phyloP scores from a whole-genome alignment of 768 basidiomycete species.

The Cyathus striatus region DNA sequence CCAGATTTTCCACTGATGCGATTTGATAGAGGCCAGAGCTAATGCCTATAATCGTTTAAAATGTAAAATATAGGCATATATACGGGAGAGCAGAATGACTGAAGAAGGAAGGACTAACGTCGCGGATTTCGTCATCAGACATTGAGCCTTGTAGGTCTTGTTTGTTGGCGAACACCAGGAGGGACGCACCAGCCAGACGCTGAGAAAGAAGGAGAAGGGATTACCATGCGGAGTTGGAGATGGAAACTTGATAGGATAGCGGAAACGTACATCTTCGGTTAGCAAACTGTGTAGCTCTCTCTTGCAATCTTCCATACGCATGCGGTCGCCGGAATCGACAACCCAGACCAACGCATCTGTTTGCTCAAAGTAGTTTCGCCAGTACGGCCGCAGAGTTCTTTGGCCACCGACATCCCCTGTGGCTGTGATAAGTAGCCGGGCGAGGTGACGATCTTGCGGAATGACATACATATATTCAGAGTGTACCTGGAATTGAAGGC shows the following conservation, averaged over 20 bases:
- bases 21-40: conserved; percentile 72
- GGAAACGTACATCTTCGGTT: conserved; percentile 73
- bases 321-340: conserved; percentile 89
- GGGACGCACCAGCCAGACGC: conserved; percentile 93
- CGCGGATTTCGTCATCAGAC: conserved; percentile 74
- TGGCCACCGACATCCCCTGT: conserved; percentile 99
- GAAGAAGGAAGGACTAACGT: conserved; percentile 49
- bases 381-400: conserved; percentile 91
- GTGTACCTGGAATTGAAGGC: no score
- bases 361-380: conserved; percentile 99
- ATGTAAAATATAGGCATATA: no score
- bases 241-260: neutral
- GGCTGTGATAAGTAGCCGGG: neutral
- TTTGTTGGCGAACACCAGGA: conserved; percentile 96
- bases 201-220: conserved; percentile 24
- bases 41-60: conserved; percentile 77
- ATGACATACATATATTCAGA: conserved; percentile 70
- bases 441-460: no score
- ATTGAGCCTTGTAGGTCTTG: conserved; percentile 91
- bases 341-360: conserved; percentile 99
- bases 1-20: conserved; percentile 87
- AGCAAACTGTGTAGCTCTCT: conserved; percentile 82
- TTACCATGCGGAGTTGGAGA: conserved; percentile 5
- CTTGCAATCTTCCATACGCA: conserved; percentile 88
- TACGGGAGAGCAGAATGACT: conserved; percentile 11